Conservation (phyloP, 2,329 filamentous ascomycete species). For the Emergomyces africanus region DNA sequence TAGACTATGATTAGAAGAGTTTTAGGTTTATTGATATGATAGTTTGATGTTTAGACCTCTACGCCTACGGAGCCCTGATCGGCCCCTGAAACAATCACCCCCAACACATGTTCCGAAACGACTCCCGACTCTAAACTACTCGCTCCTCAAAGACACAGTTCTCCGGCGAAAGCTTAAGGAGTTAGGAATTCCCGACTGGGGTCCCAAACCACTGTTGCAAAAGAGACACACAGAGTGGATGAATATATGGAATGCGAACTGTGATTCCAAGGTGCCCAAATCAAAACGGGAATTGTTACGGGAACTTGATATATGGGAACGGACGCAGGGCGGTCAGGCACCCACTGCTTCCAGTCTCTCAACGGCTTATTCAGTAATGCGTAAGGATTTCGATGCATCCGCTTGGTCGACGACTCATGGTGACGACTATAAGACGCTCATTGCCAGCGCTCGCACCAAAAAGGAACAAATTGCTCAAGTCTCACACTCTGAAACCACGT, state of each 20-base stretch:
- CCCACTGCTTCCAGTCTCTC: conserved; percentile 5
- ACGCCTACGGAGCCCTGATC: background rate
- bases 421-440: conserved; percentile 63
- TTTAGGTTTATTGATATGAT: background rate
- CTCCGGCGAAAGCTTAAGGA: conserved; percentile 73
- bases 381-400: conserved; percentile 75
- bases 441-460: conserved; percentile 58
- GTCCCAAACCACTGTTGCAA: conserved; percentile 57
- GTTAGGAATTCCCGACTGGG: conserved; percentile 60
- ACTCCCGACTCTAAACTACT: conserved; percentile 73
- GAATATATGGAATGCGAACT: conserved; percentile 94
- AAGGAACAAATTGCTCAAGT: conserved; percentile 2
- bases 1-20: background rate
- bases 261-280: conserved; percentile 65
- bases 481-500: conserved; percentile 15
- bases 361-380: conserved; percentile 46
- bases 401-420: conserved; percentile 65
- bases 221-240: conserved; percentile 84
- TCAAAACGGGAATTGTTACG: conserved; percentile 57
- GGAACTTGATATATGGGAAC: conserved; percentile 79
- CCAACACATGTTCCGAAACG: conserved; percentile 39
- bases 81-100: background rate
- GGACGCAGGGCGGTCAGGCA: conserved; percentile 54
- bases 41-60: background rate
- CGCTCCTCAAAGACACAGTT: conserved; percentile 64